These are phyloP conservation scores for Colletotrichum noveboracense DNA, from an alignment of 2,329 filamentous ascomycete species.

Conservation along the genomic window DNA sequence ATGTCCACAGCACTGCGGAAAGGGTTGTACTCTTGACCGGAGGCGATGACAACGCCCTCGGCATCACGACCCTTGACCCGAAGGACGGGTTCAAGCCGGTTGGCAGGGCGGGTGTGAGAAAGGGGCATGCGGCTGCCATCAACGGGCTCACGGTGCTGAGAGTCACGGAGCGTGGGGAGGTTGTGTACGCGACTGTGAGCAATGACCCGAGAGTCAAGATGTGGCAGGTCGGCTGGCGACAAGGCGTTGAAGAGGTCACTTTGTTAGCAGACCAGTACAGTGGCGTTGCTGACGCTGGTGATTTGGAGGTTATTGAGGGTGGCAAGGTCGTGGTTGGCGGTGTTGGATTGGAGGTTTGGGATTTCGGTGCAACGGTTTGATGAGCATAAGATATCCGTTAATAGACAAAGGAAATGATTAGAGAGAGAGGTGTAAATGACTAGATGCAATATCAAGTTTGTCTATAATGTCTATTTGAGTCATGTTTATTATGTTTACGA, in stretches of 20 bases:
- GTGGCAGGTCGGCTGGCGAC: constrained; percentile 46
- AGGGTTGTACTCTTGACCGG: constrained; percentile 69
- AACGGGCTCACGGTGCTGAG: constrained; percentile 57
- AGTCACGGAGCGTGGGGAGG: constrained; percentile 11
- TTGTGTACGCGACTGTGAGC: constrained; percentile 49
- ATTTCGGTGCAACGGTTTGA: constrained; percentile 1
- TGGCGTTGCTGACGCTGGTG: constrained; percentile 65
- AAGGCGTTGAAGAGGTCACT: constrained; percentile 31
- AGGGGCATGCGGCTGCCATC: constrained; percentile 75
- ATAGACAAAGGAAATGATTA: background rate
- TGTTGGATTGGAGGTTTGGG: constrained; percentile 53
- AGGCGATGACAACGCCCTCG: constrained; percentile 87
- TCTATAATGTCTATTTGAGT: background rate
- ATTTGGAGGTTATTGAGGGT: constrained; percentile 44
- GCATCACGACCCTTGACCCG: constrained; percentile 51
- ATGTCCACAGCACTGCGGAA: constrained; percentile 40
- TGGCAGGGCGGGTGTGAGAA: constrained; percentile 43
- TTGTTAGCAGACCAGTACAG: constrained; percentile 59
- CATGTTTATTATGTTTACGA: background rate
- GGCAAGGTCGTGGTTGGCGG: constrained; percentile 45
- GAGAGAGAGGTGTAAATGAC: background rate
- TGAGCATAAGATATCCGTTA: background rate
- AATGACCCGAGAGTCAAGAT: constrained; percentile 67
- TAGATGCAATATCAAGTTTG: background rate
- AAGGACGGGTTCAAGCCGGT: constrained; percentile 19